These are phyloP conservation scores for Phytophthora sp. DNA, from an alignment of 352 stramenopile genomes.

Conservation along the genomic window DNA sequence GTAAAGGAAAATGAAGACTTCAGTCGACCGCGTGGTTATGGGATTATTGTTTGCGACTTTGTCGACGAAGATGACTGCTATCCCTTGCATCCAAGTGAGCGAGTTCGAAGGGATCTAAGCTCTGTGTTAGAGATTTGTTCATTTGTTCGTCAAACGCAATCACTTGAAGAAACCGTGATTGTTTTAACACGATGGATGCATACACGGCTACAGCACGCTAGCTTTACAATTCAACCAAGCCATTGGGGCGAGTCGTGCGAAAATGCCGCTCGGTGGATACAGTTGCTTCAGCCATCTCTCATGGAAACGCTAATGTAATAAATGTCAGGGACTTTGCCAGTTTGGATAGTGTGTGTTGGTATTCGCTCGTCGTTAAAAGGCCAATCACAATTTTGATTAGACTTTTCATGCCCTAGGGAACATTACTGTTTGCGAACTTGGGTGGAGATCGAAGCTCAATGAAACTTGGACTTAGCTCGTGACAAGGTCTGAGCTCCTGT, in stretches of 20 bases:
- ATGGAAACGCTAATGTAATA: conserved; percentile 15
- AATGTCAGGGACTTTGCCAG: too few species aligned
- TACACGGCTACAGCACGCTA: conserved; percentile 14
- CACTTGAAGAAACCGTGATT: not conserved
- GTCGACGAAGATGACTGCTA: conserved; percentile 33
- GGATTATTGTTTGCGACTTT: conserved; percentile 27
- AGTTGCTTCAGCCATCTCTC: conserved; percentile 14
- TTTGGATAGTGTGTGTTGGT: not conserved
- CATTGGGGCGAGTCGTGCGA: conserved; percentile 15
- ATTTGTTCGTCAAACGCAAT: not conserved
- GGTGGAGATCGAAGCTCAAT: too few species aligned
- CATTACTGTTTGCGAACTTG: too few species aligned
- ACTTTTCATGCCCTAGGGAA: too few species aligned
- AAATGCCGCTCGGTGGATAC: conserved; percentile 22
- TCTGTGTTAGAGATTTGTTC: conserved; percentile 29
- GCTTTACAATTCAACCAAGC: conserved; percentile 5
- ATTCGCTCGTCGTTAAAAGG: too few species aligned
- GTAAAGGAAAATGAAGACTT: conserved; percentile 1
- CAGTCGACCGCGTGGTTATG: conserved; percentile 17
- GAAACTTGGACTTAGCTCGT: too few species aligned
- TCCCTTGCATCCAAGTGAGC: conserved; percentile 16
- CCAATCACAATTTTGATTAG: too few species aligned
- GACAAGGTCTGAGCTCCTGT: too few species aligned
- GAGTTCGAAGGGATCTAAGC: conserved; percentile 26
- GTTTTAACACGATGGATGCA: conserved; percentile 28